Conservation (phyloP, 208 protist genomes). For the Leishmania aethiopica region DNA sequence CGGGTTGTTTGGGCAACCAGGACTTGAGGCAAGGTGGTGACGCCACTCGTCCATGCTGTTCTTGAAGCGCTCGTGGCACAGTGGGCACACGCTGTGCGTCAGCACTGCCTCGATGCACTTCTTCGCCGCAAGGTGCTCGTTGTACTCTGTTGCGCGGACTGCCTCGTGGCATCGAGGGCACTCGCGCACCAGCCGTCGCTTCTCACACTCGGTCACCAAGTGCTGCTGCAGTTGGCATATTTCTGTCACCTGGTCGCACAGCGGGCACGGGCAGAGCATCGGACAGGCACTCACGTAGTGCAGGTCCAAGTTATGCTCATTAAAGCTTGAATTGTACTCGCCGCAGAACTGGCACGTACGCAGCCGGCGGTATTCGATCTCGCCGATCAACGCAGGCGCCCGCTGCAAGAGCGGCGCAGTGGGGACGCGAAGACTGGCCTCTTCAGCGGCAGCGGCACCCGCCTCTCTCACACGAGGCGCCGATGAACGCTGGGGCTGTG, state of each 20-base stretch:
- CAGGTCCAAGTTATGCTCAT: constrained; percentile 73
- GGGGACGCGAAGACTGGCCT: background rate
- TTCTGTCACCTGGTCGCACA: constrained; percentile 93
- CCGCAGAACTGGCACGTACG: constrained; percentile 91
- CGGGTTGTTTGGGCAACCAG: constrained; percentile 89
- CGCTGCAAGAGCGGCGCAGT: constrained; percentile 7
- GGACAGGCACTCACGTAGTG: constrained; percentile 89
- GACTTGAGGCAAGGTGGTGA: constrained; percentile 68
- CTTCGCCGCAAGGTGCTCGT: constrained; percentile 65
- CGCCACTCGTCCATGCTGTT: constrained; percentile 76
- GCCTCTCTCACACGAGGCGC: constrained; percentile 4
- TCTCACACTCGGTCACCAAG: constrained; percentile 87
- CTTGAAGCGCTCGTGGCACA: constrained; percentile 84
- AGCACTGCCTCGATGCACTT: constrained; percentile 74
- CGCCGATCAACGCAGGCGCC: constrained; percentile 13
- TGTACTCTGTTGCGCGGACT: constrained; percentile 74
- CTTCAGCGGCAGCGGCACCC: constrained; percentile 3
- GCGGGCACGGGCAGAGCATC: constrained; percentile 91
- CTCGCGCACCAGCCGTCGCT: constrained; percentile 65
- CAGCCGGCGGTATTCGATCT: constrained; percentile 32
- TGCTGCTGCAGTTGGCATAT: constrained; percentile 90
- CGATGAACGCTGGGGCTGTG: constrained; percentile 2
- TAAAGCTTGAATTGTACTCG: constrained; percentile 72
- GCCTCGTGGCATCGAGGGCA: constrained; percentile 91
- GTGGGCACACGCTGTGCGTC: constrained; percentile 79